Evolutionary conservation across 768 basidiomycete genomes (phyloP).

Genomic region (Suillus spraguei): DNA sequence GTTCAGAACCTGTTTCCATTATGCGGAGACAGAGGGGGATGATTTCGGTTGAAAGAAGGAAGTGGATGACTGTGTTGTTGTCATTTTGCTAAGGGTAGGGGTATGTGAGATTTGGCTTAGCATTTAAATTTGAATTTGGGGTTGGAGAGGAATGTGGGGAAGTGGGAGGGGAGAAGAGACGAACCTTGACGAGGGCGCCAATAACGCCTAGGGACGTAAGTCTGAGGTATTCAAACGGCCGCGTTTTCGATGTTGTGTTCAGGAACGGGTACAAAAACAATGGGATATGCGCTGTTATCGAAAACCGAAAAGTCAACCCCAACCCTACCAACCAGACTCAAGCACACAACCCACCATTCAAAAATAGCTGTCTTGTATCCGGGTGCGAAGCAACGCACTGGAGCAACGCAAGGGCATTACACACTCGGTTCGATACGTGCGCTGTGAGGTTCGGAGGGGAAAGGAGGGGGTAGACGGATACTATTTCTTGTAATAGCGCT

Average conservation of each 20-base stretch:
- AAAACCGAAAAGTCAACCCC: constrained; percentile 9
- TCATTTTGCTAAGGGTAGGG: constrained; percentile 88
- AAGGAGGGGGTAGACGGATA: constrained; percentile 95
- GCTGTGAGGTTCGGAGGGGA: constrained; percentile 96
- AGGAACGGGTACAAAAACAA: constrained; percentile 95
- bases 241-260: constrained; percentile 98
- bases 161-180: constrained; percentile 14
- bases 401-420: constrained; percentile 95
- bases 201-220: constrained; percentile 99
- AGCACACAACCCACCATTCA: constrained; percentile 66
- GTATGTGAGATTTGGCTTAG: constrained; percentile 15
- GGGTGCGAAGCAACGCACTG: constrained; percentile 99
- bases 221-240: constrained; percentile 99
- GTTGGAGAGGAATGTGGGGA: neutral
- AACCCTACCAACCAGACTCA: neutral
- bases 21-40: constrained; percentile 98
- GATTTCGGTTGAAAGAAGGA: constrained; percentile 98
- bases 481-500: constrained; percentile 94
- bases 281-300: constrained; percentile 88
- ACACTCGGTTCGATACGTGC: constrained; percentile 97
- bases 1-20: constrained; percentile 99
- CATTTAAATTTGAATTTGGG: neutral
- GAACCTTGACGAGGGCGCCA: constrained; percentile 95
- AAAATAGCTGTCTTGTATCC: constrained; percentile 93
- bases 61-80: constrained; percentile 98